These are phyloP conservation scores for Piromyces sp. DNA, from an alignment of 192 early-diverging fungal species.

Conservation along the genomic window DNA sequence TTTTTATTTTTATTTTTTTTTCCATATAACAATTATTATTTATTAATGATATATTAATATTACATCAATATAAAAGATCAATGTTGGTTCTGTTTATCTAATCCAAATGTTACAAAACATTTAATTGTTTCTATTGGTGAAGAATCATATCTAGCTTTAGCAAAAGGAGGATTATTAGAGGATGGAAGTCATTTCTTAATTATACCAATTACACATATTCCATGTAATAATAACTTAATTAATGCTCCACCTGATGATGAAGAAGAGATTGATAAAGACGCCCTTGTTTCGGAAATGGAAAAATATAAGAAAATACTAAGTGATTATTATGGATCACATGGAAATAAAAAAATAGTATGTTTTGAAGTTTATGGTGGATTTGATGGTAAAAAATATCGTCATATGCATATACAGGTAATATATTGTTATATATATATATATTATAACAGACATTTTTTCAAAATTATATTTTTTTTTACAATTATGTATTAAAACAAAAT, in stretches of 20 bases:
- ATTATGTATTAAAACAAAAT: neutral
- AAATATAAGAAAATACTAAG: neutral
- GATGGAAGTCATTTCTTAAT: constrained; percentile 72
- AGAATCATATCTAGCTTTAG: constrained; percentile 65
- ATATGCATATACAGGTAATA: constrained; percentile 50
- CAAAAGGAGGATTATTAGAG: constrained; percentile 68
- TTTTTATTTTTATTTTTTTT: neutral
- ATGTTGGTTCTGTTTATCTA: constrained; percentile 94
- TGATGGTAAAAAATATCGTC: constrained; percentile 25
- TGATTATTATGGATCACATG: constrained; percentile 2
- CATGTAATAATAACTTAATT: constrained; percentile 5
- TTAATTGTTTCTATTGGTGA: constrained; percentile 67
- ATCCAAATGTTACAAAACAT: constrained; percentile 76
- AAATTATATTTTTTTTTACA: too few species aligned
- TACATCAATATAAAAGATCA: too few species aligned
- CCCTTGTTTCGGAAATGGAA: constrained; percentile 12
- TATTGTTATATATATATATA: too few species aligned
- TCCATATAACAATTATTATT: too few species aligned
- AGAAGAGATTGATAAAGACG: constrained; percentile 1
- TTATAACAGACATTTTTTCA: too few species aligned
- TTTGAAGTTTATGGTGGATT: neutral
- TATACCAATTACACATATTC: constrained; percentile 40
- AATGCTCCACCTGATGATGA: constrained; percentile 9
- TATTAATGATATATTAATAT: too few species aligned
- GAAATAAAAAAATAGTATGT: constrained; percentile 14